phyloP scores from a whole-genome alignment of 192 early-diverging fungal species.

The Podila epigama region DNA sequence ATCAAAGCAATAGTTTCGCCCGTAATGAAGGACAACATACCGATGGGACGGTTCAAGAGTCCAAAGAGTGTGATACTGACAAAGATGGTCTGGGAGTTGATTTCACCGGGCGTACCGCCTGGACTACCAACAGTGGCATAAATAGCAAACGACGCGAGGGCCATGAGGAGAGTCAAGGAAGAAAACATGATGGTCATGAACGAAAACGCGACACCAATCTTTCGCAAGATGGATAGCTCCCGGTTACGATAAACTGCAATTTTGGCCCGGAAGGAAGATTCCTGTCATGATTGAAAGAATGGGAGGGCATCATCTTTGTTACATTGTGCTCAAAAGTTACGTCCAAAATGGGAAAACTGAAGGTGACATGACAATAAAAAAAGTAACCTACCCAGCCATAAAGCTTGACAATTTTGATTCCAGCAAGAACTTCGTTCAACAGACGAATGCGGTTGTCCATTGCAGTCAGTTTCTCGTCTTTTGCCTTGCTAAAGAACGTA shows the following conservation, averaged over 20 bases:
- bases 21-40: conserved; percentile 29
- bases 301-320: neutral
- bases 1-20: conserved; percentile 5
- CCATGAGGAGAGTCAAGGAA: conserved; percentile 21
- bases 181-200: conserved; percentile 40
- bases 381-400: conserved; percentile 4
- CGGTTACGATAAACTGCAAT: neutral
- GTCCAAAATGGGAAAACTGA: neutral
- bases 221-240: neutral
- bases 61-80: conserved; percentile 29
- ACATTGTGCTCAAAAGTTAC: neutral
- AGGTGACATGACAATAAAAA: neutral
- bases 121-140: conserved; percentile 31
- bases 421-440: conserved; percentile 9
- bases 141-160: conserved; percentile 25
- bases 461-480: conserved; percentile 7
- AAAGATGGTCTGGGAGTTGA: conserved; percentile 28
- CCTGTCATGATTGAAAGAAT: neutral
- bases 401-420: conserved; percentile 22
- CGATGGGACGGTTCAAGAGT: conserved; percentile 31
- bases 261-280: neutral
- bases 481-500: neutral
- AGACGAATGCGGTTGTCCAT: conserved; percentile 13
- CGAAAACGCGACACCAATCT: conserved; percentile 8
- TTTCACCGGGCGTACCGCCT: conserved; percentile 18